A percentile compares a stretch with the other conserved stretches of the same genome.
These are phyloP conservation scores for Suhomyces terraborum DNA, from an alignment of 1,139 yeast genomes.

Conservation along the genomic window DNA sequence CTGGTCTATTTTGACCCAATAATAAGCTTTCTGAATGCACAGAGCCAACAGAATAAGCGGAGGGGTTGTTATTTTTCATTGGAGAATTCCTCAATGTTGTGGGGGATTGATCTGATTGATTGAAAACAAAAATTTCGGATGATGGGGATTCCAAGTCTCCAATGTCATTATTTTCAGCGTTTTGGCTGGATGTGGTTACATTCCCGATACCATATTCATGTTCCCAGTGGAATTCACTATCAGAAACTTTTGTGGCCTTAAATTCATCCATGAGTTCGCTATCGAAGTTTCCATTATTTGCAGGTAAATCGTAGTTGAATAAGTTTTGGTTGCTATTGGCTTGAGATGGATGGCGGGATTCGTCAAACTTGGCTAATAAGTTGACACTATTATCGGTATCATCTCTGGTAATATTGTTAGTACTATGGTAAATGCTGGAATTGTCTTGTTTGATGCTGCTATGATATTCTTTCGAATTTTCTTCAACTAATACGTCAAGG, in stretches of 20 bases:
- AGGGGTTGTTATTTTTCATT: conserved; percentile 20
- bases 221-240: conserved; percentile 35
- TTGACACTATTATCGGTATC: conserved; percentile 25
- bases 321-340: conserved; percentile 23
- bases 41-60: conserved; percentile 23
- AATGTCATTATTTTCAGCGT: conserved; percentile 13
- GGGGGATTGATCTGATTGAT: conserved; percentile 15
- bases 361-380: conserved; percentile 29
- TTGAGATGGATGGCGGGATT: conserved; percentile 22
- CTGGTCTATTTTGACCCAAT: conserved; percentile 14
- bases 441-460: conserved; percentile 10
- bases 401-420: conserved; percentile 13
- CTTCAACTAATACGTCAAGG: conserved; percentile 37
- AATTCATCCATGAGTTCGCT: conserved; percentile 29
- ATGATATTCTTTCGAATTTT: conserved; percentile 27
- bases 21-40: conserved; percentile 11
- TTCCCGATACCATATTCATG: conserved; percentile 14
- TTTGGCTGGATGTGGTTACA: conserved; percentile 10
- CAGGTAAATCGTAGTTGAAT: conserved; percentile 14
- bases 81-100: conserved; percentile 16
- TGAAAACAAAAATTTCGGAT: conserved; percentile 19
- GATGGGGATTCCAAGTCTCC: conserved; percentile 17
- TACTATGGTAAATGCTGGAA: conserved; percentile 8
- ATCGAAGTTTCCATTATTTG: conserved; percentile 8
- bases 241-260: conserved; percentile 29